phyloP scores from a whole-genome alignment of 805 yeast species.

The Yamadazyma sp. region DNA sequence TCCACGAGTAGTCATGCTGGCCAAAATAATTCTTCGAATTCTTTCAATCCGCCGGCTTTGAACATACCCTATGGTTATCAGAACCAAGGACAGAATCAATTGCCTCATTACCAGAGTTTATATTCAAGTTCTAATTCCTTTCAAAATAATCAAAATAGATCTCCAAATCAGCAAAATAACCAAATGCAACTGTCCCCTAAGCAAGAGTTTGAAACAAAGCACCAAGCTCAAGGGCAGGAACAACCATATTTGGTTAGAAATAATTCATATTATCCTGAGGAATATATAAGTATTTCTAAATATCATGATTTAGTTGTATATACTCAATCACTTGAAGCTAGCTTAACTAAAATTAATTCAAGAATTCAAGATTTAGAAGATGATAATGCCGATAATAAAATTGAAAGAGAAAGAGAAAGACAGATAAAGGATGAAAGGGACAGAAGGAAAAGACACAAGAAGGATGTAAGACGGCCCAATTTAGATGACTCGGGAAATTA shows the following conservation, averaged over 20 bases:
- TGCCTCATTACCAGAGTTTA: too few species aligned
- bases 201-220: too few species aligned
- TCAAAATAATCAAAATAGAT: too few species aligned
- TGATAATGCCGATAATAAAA: conserved; percentile 16
- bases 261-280: conserved; percentile 8
- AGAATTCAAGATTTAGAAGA: conserved; percentile 26
- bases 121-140: too few species aligned
- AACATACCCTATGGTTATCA: too few species aligned
- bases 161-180: too few species aligned
- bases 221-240: neutral
- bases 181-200: too few species aligned
- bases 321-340: conserved; percentile 30
- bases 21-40: too few species aligned
- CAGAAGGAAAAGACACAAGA: conserved; percentile 6
- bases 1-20: too few species aligned
- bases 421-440: conserved; percentile 10
- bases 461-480: neutral
- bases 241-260: neutral
- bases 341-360: conserved; percentile 22
- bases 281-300: conserved; percentile 24
- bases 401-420: conserved; percentile 13
- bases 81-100: too few species aligned
- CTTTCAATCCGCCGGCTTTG: too few species aligned
- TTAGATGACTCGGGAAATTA: conserved; percentile 1
- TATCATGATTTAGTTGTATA: conserved; percentile 35